Percentiles rank a stretch among this genome's conserved stretches.
Conservation (phyloP, 345 rosid genomes). For the Populus ilicifolia region DNA sequence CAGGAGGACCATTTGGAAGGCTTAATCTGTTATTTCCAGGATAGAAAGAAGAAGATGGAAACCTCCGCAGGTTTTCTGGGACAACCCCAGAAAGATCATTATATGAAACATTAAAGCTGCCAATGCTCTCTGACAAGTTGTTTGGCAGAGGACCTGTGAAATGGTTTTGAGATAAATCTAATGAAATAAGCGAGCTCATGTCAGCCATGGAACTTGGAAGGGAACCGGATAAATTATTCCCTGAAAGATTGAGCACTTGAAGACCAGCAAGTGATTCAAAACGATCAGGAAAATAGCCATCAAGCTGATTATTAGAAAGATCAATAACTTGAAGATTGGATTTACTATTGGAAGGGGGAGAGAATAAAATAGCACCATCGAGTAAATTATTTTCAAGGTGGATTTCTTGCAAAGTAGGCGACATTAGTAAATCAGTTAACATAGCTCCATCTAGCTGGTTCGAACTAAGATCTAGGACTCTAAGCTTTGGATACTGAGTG, state of each 20-base stretch:
- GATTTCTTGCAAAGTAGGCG: constrained; percentile 70
- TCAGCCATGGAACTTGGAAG: constrained; percentile 73
- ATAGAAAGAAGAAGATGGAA: constrained; percentile 70
- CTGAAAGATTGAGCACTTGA: constrained; percentile 68
- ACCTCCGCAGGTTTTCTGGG: constrained; percentile 75
- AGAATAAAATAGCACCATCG: constrained; percentile 51
- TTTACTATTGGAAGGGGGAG: constrained; percentile 39
- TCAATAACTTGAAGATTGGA: constrained; percentile 63
- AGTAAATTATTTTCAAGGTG: constrained; percentile 64
- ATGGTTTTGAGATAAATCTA: constrained; percentile 76
- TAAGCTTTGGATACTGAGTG: constrained; percentile 67
- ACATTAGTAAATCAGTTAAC: constrained; percentile 51
- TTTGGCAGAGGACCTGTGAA: constrained; percentile 73
- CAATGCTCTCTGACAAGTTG: constrained; percentile 57
- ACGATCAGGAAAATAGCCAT: constrained; percentile 66
- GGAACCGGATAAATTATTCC: constrained; percentile 79
- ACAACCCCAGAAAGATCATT: constrained; percentile 87
- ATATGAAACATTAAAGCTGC: constrained; percentile 67
- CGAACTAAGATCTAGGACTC: constrained; percentile 78
- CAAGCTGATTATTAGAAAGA: constrained; percentile 71
- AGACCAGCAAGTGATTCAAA: constrained; percentile 63
- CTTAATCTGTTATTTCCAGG: constrained; percentile 69
- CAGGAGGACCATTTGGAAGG: constrained; percentile 52
- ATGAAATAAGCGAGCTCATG: constrained; percentile 53
- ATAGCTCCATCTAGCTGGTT: constrained; percentile 68